Conservation (phyloP, 2,329 filamentous ascomycete genomes). For the Fusarium sp. region DNA sequence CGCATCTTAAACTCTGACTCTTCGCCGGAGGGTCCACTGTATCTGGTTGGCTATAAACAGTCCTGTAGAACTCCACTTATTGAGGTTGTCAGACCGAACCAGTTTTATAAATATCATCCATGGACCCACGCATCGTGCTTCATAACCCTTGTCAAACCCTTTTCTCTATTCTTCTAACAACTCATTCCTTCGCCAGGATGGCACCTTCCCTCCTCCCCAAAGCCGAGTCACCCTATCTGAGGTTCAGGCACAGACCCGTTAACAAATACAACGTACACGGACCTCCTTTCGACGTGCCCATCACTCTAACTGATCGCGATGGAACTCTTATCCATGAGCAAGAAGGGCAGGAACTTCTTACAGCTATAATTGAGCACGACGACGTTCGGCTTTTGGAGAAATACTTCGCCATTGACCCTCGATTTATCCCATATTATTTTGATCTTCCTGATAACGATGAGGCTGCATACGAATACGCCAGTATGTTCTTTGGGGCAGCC, state of each 20-base stretch:
- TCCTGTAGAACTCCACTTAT: too few relatives aligned
- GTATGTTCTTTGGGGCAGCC: too few relatives aligned
- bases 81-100: too few relatives aligned
- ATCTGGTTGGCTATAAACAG: too few relatives aligned
- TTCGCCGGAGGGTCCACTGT: too few relatives aligned
- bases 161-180: too few relatives aligned
- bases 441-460: background rate
- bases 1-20: too few relatives aligned
- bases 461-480: background rate
- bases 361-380: background rate
- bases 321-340: background rate
- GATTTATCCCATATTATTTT: background rate
- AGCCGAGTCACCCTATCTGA: background rate
- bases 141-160: rapidly evolving
- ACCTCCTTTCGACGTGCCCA: background rate
- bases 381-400: background rate
- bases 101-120: too few relatives aligned
- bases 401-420: background rate
- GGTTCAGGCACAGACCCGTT: background rate
- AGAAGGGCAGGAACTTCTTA: background rate
- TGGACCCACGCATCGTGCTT: rapidly evolving
- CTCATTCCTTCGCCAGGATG: background rate
- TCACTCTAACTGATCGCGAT: background rate
- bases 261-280: background rate
- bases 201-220: background rate